Base-by-base conservation (phyloP, 78 protist genomes). In the Pelomyxa schiedti region DNA sequence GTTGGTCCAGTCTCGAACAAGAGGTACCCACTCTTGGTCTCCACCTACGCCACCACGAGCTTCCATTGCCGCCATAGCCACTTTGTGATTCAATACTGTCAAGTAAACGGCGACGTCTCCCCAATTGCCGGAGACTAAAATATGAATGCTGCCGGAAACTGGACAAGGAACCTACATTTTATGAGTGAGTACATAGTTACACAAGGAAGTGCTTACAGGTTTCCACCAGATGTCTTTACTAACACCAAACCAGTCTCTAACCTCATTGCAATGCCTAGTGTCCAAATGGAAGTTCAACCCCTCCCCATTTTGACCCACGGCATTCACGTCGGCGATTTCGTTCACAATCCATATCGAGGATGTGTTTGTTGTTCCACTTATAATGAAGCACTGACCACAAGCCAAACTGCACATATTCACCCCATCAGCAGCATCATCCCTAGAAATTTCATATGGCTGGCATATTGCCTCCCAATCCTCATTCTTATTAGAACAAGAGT, bases 1-100 rank as follows among this genome's bases (percentile, higher is more conserved):
- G 37, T 66, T 66, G 29, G 70, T 66, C 70, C 70, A 66, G 24
- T 9, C 70, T 8, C 70, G 29, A 9, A 66, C 70, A 22, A 66
- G 70, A 8, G 70, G 70, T 9, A 66, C 70, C 70, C 70, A 66
- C 70, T 66, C 70, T 9, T 66, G 70, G 37, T 66, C 70, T 9
- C 70, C 70, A 22, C 70, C 70, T 8, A 36, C 70, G 16, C 70
- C 70, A 8, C 70, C 70, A 9, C 70, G 70, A 9, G 8, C 28
- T 9, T 22, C 30, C 37, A 66, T 36, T 8, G 70, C 29, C 37
- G 64, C 24, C 64, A 66, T 66, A n/a, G n/a, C 70, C 65, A 29
- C 24, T 9, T 22, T n/a, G 37, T 66, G 70, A 36, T 66, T 66
- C 24, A 66, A 9, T 9, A 66, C 37, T 22, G 70, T 66, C 29